Conservation (phyloP, 148 eudicot species). For the Nepenthes gracilis region DNA sequence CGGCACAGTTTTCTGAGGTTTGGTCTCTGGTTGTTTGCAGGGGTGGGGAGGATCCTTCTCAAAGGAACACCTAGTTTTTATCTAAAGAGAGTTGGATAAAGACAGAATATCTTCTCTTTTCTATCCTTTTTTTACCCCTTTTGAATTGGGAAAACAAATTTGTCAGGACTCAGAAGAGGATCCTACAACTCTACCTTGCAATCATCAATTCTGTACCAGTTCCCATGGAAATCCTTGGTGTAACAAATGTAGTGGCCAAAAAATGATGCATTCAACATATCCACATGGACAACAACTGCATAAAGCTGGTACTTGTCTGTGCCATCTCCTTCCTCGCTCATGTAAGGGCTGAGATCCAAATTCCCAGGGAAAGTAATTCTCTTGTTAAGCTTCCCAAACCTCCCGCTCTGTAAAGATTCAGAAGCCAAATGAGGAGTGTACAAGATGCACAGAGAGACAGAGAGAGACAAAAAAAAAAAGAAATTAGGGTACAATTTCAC, state of each 20-base stretch:
- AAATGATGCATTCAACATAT: conserved; percentile 91
- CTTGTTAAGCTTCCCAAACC: conserved; percentile 93
- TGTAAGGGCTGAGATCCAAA: conserved; percentile 71
- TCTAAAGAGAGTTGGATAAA: no score
- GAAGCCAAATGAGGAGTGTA: conserved; percentile 1
- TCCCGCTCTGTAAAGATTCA: conserved; percentile 57
- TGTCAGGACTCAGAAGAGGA: no score
- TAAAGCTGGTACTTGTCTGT: conserved; percentile 59
- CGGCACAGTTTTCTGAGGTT: background rate
- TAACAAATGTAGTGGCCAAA: conserved; percentile 93
- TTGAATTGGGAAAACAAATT: no score
- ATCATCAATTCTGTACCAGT: conserved; percentile 90
- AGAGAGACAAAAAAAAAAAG: background rate
- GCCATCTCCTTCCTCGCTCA: conserved; percentile 63
- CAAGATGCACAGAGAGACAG: background rate
- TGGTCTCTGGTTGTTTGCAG: no score
- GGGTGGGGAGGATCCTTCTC: no score
- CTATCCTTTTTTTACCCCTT: no score
- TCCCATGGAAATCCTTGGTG: conserved; percentile 65
- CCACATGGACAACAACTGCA: conserved; percentile 90
- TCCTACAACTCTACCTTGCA: conserved; percentile 44
- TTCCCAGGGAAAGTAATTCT: conserved; percentile 72
- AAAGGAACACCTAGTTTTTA: no score
- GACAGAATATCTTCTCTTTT: no score
- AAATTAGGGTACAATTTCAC: conserved; percentile 14